Conservation (phyloP, 805 yeast species). For the Yarrowia sp. region DNA sequence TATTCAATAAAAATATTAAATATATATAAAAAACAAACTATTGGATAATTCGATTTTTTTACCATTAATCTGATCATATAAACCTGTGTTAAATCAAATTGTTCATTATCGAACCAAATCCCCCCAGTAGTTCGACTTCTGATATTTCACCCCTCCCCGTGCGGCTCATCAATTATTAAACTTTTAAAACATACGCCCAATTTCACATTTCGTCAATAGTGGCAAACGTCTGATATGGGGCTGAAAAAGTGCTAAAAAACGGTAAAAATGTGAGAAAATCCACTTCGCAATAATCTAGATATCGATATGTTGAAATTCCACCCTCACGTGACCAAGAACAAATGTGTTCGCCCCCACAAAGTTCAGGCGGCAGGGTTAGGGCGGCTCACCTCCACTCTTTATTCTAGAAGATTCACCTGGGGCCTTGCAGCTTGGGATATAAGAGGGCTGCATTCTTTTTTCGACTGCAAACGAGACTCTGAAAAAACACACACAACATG, state of each 20-base stretch:
- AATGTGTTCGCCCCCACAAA: background rate
- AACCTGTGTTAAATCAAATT: too few species aligned
- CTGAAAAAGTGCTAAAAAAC: background rate
- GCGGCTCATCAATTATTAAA: background rate
- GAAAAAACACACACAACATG: background rate
- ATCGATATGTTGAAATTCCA: too few species aligned
- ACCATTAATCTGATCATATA: too few species aligned
- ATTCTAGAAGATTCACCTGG: constrained; percentile 11
- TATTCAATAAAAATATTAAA: too few species aligned
- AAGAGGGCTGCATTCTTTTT: constrained; percentile 3
- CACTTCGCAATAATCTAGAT: too few species aligned
- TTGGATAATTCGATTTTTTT: too few species aligned
- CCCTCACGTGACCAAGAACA: too few species aligned
- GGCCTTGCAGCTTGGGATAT: constrained; percentile 17
- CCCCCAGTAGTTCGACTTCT: too few species aligned
- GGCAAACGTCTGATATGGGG: background rate
- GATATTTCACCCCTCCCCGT: too few species aligned
- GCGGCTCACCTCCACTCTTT: background rate
- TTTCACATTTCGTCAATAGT: background rate
- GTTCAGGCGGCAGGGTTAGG: constrained; percentile 14
- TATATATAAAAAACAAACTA: too few species aligned
- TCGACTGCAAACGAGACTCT: background rate
- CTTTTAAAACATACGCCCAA: background rate
- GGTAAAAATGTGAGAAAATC: too few species aligned
- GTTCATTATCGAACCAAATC: too few species aligned